These are phyloP conservation scores for Nepenthes gracilis DNA, from an alignment of 148 eudicot species.

Conservation along the genomic window DNA sequence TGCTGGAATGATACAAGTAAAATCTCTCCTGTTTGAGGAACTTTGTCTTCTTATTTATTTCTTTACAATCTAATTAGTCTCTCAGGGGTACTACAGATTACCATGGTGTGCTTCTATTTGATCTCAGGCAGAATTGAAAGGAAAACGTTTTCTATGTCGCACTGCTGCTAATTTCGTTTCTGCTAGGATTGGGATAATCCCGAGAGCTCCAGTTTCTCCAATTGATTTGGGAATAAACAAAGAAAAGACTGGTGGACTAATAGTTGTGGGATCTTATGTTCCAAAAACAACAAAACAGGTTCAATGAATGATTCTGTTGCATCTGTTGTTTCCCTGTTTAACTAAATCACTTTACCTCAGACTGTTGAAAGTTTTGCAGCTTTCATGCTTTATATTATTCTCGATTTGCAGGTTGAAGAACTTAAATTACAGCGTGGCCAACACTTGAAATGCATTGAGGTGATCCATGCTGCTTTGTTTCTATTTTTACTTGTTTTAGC, in stretches of 20 bases:
- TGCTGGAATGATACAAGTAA: constrained; percentile 91
- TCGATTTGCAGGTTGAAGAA: constrained; percentile 62
- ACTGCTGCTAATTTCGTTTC: constrained; percentile 99
- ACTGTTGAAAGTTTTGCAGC: neutral
- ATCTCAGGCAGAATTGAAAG: constrained; percentile 82
- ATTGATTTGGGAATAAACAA: constrained; percentile 50
- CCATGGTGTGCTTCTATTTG: neutral
- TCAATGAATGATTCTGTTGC: neutral
- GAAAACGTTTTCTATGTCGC: constrained; percentile 81
- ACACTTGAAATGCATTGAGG: constrained; percentile 66
- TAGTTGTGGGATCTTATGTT: constrained; percentile 96
- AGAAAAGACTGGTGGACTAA: constrained; percentile 72
- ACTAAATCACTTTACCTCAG: neutral
- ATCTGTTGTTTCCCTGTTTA: neutral
- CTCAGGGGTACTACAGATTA: neutral
- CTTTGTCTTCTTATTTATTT: neutral
- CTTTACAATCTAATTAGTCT: neutral
- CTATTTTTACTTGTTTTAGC: neutral
- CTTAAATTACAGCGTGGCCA: constrained; percentile 50
- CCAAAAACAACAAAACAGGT: constrained; percentile 99
- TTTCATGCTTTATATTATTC: neutral
- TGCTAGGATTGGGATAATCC: constrained; percentile 70
- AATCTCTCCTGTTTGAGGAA: neutral
- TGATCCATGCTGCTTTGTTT: constrained; percentile 14
- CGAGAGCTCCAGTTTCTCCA: constrained; percentile 72